Base-by-base conservation (phyloP, 108 stramenopile genomes). In the Fragilariopsis cylindrus region DNA sequence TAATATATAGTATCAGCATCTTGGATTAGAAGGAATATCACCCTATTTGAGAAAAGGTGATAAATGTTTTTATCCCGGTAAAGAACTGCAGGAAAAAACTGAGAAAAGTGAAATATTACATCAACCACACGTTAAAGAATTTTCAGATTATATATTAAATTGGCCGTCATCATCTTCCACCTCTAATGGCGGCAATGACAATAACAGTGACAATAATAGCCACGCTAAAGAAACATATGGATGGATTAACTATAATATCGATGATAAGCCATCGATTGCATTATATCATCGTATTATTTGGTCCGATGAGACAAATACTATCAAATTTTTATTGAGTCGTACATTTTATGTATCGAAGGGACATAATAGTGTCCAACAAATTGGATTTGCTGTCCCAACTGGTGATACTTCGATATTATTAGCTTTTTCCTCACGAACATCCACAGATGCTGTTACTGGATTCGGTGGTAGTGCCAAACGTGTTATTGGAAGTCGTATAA, bases 191-290 rank as follows among this genome's bases (percentile, higher is more conserved):
- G 21, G 30, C 30, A 30, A 30, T 30, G 2, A 30, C 30, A 78
- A 83, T 41, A 64, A 66, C 48, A 80, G 77, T 62, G 84, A 84
- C 1, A 79, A 75, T 9, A 78, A 63, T 4, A 41, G 58, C 3
- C 75, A 76, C 43, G 19, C 53, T 50, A 69, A 55, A n/a, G 86
- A 87, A 46, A 72, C 66, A 21, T 87, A 71, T 71, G 82, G 78
- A 69, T 87, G 86, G 86, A 79, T 85, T 5, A 87, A 85, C 63
- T 76, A 66, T 53, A 58, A 78, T n/a, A 87, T 87, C 57, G 86
- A 87, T 52, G 84, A 75, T 43, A 82, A 83, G 46, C 82, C 84
- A 41, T 85, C 86, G 2, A 75, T 87, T 54, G 78, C 80, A 9
- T 57, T 87, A 15, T 70, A 83, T 55, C 86, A 87, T 60, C 70